Evolutionary conservation across 495 filamentous ascomycete genomes (phyloP).

Genomic region (Hypoxylon rickii): DNA sequence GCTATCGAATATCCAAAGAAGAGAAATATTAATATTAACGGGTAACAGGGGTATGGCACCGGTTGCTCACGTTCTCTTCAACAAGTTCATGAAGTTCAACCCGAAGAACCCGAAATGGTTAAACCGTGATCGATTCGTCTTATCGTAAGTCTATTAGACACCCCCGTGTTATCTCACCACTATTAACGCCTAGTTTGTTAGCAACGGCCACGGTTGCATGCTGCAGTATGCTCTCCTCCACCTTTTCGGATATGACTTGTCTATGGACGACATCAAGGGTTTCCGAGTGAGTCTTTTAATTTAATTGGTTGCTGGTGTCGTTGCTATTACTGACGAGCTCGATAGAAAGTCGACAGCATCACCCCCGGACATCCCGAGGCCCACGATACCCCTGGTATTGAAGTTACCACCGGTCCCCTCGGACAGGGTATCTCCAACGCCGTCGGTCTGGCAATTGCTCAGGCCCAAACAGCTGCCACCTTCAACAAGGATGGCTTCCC

Average conservation of each 20-base stretch:
- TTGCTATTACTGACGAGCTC: constrained; percentile 18
- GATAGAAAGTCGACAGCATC: constrained; percentile 81
- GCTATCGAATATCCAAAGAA: constrained; percentile 1
- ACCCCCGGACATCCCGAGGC: constrained; percentile 97
- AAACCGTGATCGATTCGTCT: constrained; percentile 97
- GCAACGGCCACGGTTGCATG: constrained; percentile 99
- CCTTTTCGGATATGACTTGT: constrained; percentile 86
- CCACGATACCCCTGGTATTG: constrained; percentile 93
- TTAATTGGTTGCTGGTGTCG: neutral
- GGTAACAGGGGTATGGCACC: constrained; percentile 84
- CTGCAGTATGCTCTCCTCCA: constrained; percentile 98
- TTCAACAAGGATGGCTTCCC: constrained; percentile 98
- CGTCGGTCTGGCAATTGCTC: constrained; percentile 94
- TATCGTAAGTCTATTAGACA: constrained; percentile 77
- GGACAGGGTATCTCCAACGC: constrained; percentile 95
- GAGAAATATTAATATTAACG: constrained; percentile 31
- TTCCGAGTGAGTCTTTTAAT: constrained; percentile 76
- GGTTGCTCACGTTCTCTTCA: constrained; percentile 95
- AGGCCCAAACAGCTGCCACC: constrained; percentile 82
- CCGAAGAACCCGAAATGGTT: constrained; percentile 96
- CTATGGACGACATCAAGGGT: constrained; percentile 87
- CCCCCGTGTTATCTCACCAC: neutral
- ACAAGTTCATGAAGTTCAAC: constrained; percentile 99
- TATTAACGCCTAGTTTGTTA: constrained; percentile 39
- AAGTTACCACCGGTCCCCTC: constrained; percentile 96